Evolutionary conservation across 1,139 yeast species (phyloP), one percentile per base, ranked within the genome.

Genomic region (Protomyces macrosporus): DNA sequence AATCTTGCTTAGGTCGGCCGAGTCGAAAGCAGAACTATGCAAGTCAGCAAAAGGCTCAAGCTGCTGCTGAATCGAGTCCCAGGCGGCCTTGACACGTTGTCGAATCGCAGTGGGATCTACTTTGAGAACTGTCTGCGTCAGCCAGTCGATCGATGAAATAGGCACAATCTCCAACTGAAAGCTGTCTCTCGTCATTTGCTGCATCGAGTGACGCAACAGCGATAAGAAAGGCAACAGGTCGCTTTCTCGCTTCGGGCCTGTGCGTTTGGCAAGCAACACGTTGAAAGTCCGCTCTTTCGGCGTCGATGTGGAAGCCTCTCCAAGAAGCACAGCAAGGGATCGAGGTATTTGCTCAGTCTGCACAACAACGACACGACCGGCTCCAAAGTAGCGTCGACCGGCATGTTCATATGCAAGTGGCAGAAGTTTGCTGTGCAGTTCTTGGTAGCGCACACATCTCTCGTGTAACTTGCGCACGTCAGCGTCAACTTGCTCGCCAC

Each of bases 321-420:
- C 65, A 10, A 65, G 50, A 45, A 86, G 73, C 68, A 85, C 80
- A 1, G 90, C 96, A 23, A 84, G 74, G 60, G 79, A 77, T 1
- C 82, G 72, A 6, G 75, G 73, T 4, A 74, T 78, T 9, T 74
- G 71, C 2, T 72, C 73, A 70, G 84, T 85, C 67, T 84, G 80
- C 73, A 77, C 88, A 9, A 86, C 80, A 62, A 89, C 72, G 63
- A 88, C 72, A 66, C 90, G 78, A 7, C 95, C 96, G 1, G 76
- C 53, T 23, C 55, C 53, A n/a, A 65, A 64, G 37, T 60, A 64
- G 45, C 68, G 63, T 30, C 64, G 64, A 33, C 69, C 67, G 3
- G 65, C 37, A 30, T 57, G 57, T 6, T 45, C 42, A 7, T 60
- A 63, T 14, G 65, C 57, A 12, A 39, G 50, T 3, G 37, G 45